Base-by-base conservation (phyloP, 169 alveolate species). In the Plasmodium malariae region DNA sequence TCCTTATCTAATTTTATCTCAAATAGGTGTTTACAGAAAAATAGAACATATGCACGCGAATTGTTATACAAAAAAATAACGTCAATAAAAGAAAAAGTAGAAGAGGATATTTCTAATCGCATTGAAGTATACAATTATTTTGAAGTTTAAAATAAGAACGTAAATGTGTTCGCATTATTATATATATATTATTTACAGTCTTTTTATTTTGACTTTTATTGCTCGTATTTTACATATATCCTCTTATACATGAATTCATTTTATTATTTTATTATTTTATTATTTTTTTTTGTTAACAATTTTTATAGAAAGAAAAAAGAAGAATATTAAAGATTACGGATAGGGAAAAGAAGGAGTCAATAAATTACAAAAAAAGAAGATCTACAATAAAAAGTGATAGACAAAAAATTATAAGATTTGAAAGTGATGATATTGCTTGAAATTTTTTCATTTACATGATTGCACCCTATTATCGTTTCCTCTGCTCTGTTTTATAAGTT, bases 31-130 rank as follows among this genome's bases (percentile, higher is more conserved):
- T 78, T 92, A 74, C 68, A 87, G 65, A 74, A 85, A 40, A 94
- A 94, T 76, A 85, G 97, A 5, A 87, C 88, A 3, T 83, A 74
- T 72, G 97, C 97, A 11, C 93, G 95, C 34, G 89, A 88, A 65
- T 68, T 93, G 24, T 71, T 94, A 54, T 76, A 92, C 83, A 37
- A 67, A 30, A 78, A 57, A 80, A 63, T 94, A 32, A 74, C 74
- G n/a, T 74, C 85, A 60, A 55, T 71, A 28, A 85, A 60, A 26
- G 74, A 45, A 36, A 85, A 67, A 49, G 65, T 51, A 37, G 72
- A 78, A 54, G 34, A 51, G 11, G 51, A 59, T 37, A 55, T 83
- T 28, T 28, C 26, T 30, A n/a, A 40, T 17, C 71, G 36, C 34
- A 34, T 59, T 34, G 90, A 63, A 45, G 83, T 74, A 85, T 40